phyloP scores from a whole-genome alignment of 495 filamentous ascomycete species.

The Penicillium malachiteum region DNA sequence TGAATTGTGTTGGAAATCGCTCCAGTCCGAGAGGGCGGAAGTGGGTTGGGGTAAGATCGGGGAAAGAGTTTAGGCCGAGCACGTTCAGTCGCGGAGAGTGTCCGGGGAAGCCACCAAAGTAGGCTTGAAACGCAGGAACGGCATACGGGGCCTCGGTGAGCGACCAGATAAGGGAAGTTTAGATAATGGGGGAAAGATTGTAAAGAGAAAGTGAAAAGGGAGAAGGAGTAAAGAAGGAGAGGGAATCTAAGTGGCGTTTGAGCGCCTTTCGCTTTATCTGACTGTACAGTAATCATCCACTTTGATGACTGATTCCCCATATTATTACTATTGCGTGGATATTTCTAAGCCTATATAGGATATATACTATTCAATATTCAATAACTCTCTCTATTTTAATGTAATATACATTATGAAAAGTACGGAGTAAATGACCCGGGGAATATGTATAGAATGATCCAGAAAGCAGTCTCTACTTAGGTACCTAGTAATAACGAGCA shows the following conservation, averaged over 20 bases:
- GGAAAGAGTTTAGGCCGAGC: slow-evolving; percentile 13
- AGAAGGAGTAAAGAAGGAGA: not conserved
- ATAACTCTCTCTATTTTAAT: not conserved
- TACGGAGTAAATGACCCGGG: too few species aligned
- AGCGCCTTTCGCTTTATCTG: not conserved
- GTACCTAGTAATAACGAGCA: too few species aligned
- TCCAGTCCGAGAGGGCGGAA: not conserved
- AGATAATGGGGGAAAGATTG: not conserved
- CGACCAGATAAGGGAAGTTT: not conserved
- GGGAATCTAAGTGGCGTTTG: not conserved
- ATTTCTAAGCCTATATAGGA: not conserved
- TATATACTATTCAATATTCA: too few species aligned
- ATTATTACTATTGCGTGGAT: not conserved
- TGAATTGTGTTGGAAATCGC: not conserved
- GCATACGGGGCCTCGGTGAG: slow-evolving; percentile 3
- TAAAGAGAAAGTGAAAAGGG: not conserved
- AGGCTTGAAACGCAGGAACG: slow-evolving; percentile 11
- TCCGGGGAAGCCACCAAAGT: slow-evolving; percentile 21
- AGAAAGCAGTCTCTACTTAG: slow-evolving; percentile 14
- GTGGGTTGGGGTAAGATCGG: slow-evolving; percentile 13
- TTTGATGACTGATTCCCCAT: not conserved
- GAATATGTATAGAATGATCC: slow-evolving; percentile 14
- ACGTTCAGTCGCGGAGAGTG: slow-evolving; percentile 21
- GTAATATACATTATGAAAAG: not conserved
- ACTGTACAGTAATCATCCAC: not conserved